phyloP scores from a whole-genome alignment of 2,329 filamentous ascomycete species.

The Rosellinia necatrix region DNA sequence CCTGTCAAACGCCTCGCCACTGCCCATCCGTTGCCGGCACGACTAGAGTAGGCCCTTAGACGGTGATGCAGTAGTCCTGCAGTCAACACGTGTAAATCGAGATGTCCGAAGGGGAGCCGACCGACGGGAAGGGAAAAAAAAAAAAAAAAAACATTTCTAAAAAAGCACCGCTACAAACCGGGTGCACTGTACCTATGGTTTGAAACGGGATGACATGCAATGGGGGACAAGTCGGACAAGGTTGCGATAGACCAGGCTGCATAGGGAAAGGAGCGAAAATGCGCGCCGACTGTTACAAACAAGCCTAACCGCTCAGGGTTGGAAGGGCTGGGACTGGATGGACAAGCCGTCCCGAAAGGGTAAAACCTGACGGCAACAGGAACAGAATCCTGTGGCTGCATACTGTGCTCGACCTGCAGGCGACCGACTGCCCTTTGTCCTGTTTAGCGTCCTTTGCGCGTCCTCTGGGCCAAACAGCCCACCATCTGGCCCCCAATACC shows the following conservation, averaged over 20 bases:
- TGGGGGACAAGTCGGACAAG: conserved; percentile 5
- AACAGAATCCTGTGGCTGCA: not conserved
- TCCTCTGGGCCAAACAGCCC: conserved; percentile 7
- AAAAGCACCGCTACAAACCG: no score
- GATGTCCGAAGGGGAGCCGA: no score
- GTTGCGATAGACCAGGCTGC: conserved; percentile 4
- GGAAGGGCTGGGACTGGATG: not conserved
- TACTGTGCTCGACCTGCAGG: conserved; percentile 11
- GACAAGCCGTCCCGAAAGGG: not conserved
- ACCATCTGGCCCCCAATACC: conserved; percentile 8
- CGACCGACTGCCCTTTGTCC: not conserved
- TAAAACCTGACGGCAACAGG: conserved; percentile 3
- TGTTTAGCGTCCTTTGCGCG: not conserved
- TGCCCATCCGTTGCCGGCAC: no score
- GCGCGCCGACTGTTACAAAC: conserved; percentile 15
- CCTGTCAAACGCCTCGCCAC: no score
- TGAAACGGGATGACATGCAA: conserved; percentile 15
- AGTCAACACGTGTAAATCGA: no score
- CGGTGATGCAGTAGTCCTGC: no score
- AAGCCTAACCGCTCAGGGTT: conserved; percentile 4
- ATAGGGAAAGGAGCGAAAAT: conserved; percentile 14
- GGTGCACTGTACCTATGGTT: not conserved
- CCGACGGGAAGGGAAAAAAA: not conserved
- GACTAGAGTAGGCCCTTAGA: no score
- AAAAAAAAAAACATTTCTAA: not conserved